Evolutionary conservation across 495 filamentous ascomycete species (phyloP).

Genomic region (Lasiosphaeria miniovina): DNA sequence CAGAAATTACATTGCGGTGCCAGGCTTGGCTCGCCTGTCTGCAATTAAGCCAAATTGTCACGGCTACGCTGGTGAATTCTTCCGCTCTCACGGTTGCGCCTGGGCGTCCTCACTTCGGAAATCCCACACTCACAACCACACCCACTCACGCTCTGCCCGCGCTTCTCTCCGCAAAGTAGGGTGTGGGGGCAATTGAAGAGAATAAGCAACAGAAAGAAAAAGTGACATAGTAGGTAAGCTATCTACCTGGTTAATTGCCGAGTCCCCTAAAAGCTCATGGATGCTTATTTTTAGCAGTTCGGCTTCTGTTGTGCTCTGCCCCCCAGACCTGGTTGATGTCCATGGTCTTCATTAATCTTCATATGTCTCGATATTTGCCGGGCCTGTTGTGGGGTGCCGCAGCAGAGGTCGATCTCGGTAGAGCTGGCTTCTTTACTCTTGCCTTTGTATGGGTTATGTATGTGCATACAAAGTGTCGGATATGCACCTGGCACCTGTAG

Average conservation of each 20-base stretch:
- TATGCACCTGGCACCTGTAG: background rate
- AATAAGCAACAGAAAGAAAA: background rate
- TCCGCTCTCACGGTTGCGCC: conserved; percentile 8
- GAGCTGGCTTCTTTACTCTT: too few species aligned
- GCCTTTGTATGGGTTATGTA: too few species aligned
- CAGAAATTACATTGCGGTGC: conserved; percentile 4
- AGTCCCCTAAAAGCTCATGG: background rate
- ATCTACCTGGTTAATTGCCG: too few species aligned
- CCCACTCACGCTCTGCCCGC: background rate
- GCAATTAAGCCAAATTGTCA: conserved; percentile 11
- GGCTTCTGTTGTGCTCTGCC: background rate
- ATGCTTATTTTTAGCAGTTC: conserved; percentile 5
- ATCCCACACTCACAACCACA: background rate
- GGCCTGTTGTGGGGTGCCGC: background rate
- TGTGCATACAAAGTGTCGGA: background rate
- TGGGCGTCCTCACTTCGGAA: background rate
- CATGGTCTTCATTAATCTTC: background rate
- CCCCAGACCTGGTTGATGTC: conserved; percentile 7
- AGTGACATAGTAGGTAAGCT: background rate
- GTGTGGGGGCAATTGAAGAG: background rate
- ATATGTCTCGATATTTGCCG: conserved; percentile 1
- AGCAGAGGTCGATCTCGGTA: background rate
- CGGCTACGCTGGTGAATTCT: conserved; percentile 4
- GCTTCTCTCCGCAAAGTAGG: conserved; percentile 1
- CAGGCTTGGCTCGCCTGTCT: conserved; percentile 6